Percentiles rank a stretch among this genome's conserved stretches.
These are phyloP conservation scores for Aspergillus baeticus DNA, from an alignment of 495 filamentous ascomycete genomes.

Conservation along the genomic window DNA sequence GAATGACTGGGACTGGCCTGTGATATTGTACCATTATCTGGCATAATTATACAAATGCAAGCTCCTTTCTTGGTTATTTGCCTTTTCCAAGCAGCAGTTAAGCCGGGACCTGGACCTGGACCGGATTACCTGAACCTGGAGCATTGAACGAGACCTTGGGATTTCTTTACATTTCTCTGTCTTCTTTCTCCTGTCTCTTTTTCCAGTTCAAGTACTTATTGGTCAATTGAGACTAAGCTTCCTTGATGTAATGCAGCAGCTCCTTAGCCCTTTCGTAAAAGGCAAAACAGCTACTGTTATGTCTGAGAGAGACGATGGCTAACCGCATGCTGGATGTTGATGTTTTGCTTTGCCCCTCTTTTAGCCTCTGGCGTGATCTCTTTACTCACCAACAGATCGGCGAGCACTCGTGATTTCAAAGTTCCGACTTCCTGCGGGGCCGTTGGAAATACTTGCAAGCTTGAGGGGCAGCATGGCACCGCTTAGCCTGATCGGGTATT, in stretches of 20 bases:
- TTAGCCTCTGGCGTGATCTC: conserved; percentile 20
- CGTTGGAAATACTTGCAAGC: conserved; percentile 5
- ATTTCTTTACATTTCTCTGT: conserved; percentile 43
- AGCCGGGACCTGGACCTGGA: conserved; percentile 6
- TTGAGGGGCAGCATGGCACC: neutral
- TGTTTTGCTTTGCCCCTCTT: conserved; percentile 16
- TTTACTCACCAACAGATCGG: neutral
- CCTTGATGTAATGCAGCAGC: conserved; percentile 32
- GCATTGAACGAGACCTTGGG: conserved; percentile 41
- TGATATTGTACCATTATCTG: conserved; percentile 36
- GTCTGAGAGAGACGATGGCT: conserved; percentile 18
- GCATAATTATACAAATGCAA: conserved; percentile 3
- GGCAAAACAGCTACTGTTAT: conserved; percentile 13
- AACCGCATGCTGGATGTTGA: conserved; percentile 30
- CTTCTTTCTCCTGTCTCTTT: conserved; percentile 32
- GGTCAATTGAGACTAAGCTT: conserved; percentile 31
- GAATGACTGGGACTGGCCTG: conserved; percentile 76
- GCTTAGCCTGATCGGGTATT: conserved; percentile 13
- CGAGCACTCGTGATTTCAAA: neutral
- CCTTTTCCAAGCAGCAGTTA: conserved; percentile 6
- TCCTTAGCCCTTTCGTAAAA: conserved; percentile 24
- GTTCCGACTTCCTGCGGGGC: conserved; percentile 19
- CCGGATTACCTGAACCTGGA: conserved; percentile 38
- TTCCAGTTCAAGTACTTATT: conserved; percentile 22
- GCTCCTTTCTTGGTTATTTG: conserved; percentile 3